Conservation (phyloP, 257 asterid genomes). For the Nicotiana paniculata region DNA sequence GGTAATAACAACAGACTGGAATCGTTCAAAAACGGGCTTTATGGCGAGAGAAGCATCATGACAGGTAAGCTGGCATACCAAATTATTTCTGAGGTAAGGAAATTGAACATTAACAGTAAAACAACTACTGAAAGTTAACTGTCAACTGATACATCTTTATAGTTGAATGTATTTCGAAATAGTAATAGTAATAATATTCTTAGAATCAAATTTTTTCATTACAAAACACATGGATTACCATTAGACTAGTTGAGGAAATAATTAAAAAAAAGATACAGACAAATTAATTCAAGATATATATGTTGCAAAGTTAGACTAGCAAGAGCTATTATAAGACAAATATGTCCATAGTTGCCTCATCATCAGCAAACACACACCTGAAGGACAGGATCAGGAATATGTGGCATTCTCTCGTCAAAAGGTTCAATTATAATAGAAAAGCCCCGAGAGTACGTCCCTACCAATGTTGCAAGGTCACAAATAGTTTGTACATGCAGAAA, state of each 20-base stretch:
- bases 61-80: slow-evolving; percentile 75
- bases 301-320: not conserved
- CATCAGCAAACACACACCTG: slow-evolving; percentile 46
- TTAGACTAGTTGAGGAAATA: not conserved
- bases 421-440: slow-evolving; percentile 96
- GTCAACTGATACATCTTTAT: not conserved
- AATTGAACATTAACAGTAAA: not conserved
- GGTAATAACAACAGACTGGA: slow-evolving; percentile 93
- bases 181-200: not conserved
- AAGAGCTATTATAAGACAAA: not conserved
- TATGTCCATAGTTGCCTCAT: not conserved
- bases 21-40: slow-evolving; percentile 95
- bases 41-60: slow-evolving; percentile 99
- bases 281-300: not conserved
- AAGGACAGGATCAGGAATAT: slow-evolving; percentile 93
- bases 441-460: slow-evolving; percentile 89
- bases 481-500: slow-evolving; percentile 85
- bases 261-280: not conserved
- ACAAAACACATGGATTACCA: not conserved
- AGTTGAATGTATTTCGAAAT: not conserved
- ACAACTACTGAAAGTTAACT: not conserved
- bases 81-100: not conserved
- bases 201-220: not conserved
- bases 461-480: slow-evolving; percentile 93
- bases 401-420: slow-evolving; percentile 95